Percentiles rank a stretch among this genome's conserved stretches.
Evolutionary conservation across 495 filamentous ascomycete species (phyloP).

Genomic region (Penicillium roqueforti): DNA sequence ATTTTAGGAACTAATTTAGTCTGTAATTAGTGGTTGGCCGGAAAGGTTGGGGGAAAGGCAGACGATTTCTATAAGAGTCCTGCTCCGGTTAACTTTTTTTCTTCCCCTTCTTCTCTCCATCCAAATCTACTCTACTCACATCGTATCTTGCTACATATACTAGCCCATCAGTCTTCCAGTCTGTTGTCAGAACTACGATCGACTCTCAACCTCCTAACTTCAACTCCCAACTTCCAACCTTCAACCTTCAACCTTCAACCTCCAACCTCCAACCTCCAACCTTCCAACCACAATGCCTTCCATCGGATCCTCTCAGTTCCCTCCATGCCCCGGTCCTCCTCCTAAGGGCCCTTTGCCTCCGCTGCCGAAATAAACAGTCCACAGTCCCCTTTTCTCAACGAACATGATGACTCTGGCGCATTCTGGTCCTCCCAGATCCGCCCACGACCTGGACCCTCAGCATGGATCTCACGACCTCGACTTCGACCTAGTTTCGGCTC

Average conservation of each 20-base stretch:
- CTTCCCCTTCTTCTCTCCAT: slow-evolving; percentile 6
- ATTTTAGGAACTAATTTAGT: slow-evolving; percentile 16
- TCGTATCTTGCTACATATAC: slow-evolving; percentile 6
- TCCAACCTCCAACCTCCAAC: background rate
- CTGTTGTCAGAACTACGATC: background rate
- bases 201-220: background rate
- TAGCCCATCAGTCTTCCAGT: slow-evolving; percentile 2
- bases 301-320: slow-evolving; percentile 61
- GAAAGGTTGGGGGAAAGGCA: slow-evolving; percentile 9
- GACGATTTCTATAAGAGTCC: slow-evolving; percentile 16
- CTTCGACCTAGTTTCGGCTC: slow-evolving; percentile 25
- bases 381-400: slow-evolving; percentile 27
- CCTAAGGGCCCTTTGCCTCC: slow-evolving; percentile 80
- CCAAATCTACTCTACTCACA: background rate
- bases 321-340: slow-evolving; percentile 81
- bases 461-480: slow-evolving; percentile 35
- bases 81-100: slow-evolving; percentile 12
- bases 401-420: slow-evolving; percentile 37
- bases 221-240: background rate
- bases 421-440: slow-evolving; percentile 24
- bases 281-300: slow-evolving; percentile 50
- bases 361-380: slow-evolving; percentile 61
- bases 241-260: background rate
- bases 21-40: slow-evolving; percentile 14
- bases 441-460: slow-evolving; percentile 30